These are phyloP conservation scores for Eucalyptus pauciflora DNA, from an alignment of 345 rosid species.

Conservation along the genomic window DNA sequence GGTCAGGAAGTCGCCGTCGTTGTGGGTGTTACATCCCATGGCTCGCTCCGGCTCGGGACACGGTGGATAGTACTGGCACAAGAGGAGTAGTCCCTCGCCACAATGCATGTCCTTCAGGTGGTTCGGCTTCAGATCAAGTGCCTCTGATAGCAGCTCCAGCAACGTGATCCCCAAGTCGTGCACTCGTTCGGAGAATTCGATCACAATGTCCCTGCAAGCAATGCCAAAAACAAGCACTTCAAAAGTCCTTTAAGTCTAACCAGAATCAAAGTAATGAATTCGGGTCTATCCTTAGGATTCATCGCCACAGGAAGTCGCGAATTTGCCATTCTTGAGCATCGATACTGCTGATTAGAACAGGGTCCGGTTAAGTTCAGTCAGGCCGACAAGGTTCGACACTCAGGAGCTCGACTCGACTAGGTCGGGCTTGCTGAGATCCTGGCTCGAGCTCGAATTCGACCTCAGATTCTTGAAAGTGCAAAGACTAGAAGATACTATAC, in stretches of 20 bases:
- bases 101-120: neutral
- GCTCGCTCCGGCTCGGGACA: constrained; percentile 4
- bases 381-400: neutral
- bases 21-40: neutral
- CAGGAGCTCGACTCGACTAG: neutral
- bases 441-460: neutral
- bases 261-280: neutral
- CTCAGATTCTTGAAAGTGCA: neutral
- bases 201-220: neutral
- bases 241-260: neutral
- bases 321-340: neutral
- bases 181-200: neutral
- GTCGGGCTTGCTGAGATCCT: neutral
- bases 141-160: neutral
- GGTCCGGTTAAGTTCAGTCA: neutral
- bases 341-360: neutral
- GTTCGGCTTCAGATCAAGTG: constrained; percentile 2
- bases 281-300: neutral
- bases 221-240: neutral
- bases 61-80: neutral
- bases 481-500: neutral
- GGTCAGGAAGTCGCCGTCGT: neutral
- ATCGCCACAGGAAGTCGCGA: neutral
- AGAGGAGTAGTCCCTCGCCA: neutral
- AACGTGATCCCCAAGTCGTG: neutral